Evolutionary conservation across 78 protist genomes (phyloP).

Genomic region (Bigelowiella natans): DNA sequence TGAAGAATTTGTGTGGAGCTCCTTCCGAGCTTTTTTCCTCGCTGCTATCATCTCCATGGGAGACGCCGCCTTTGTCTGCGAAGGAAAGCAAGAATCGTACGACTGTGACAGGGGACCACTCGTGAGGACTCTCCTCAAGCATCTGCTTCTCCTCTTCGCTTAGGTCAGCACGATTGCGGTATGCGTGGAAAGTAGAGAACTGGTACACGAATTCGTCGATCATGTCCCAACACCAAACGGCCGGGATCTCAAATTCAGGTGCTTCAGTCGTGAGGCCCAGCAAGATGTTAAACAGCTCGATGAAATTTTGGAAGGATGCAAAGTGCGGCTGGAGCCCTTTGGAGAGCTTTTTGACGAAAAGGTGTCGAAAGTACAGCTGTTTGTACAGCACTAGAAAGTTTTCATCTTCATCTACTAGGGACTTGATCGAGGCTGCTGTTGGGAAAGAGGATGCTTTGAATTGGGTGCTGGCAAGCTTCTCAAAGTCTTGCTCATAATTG

Average conservation of each 20-base stretch:
- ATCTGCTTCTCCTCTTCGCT: not conserved
- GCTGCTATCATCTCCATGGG: not conserved
- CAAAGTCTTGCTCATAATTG: too few relatives aligned
- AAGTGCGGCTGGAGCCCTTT: not conserved
- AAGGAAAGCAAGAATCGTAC: not conserved
- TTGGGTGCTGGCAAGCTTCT: too few relatives aligned
- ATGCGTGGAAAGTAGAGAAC: not conserved
- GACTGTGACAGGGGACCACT: not conserved
- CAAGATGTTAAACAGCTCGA: not conserved
- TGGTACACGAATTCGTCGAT: not conserved
- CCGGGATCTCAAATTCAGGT: not conserved
- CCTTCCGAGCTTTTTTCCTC: not conserved
- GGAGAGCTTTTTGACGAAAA: not conserved
- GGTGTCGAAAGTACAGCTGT: not conserved
- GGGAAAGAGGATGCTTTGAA: too few relatives aligned
- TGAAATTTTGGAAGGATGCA: not conserved
- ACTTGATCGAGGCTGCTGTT: too few relatives aligned
- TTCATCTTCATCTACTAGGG: not conserved
- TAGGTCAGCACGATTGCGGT: not conserved
- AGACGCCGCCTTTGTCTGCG: not conserved
- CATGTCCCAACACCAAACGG: not conserved
- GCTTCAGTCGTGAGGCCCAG: not conserved
- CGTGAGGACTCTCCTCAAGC: not conserved
- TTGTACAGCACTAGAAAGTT: not conserved
- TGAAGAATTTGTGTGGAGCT: not conserved